A percentile compares a stretch with the other conserved stretches of the same genome.
These are phyloP conservation scores for Amniculicola lignicola DNA, from an alignment of 495 filamentous ascomycete genomes.

Conservation along the genomic window DNA sequence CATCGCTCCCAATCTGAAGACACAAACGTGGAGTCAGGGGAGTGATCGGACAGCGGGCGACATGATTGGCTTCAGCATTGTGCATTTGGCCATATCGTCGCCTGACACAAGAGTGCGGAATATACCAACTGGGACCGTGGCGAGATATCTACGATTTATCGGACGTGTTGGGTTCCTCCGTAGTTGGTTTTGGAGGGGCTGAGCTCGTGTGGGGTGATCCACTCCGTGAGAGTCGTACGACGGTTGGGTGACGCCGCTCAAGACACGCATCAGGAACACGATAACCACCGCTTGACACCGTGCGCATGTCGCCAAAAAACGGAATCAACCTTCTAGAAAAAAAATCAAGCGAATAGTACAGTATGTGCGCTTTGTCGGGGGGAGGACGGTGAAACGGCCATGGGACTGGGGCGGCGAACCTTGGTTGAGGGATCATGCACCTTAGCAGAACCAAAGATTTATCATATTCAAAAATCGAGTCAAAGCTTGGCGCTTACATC, in stretches of 20 bases:
- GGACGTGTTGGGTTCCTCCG: background rate
- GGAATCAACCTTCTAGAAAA: too few relatives aligned
- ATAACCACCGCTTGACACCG: too few relatives aligned
- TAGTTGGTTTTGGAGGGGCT: background rate
- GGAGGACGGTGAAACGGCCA: too few relatives aligned
- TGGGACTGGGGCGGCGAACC: background rate
- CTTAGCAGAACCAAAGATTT: background rate
- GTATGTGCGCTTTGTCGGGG: too few relatives aligned
- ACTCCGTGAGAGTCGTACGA: slow-evolving; percentile 11
- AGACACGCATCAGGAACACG: too few relatives aligned
- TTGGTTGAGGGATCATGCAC: background rate
- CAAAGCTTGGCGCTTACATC: too few relatives aligned
- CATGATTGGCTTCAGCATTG: background rate
- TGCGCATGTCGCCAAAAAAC: too few relatives aligned
- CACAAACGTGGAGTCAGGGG: background rate
- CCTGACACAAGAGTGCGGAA: slow-evolving; percentile 1
- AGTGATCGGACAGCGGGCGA: background rate
- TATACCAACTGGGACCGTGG: background rate
- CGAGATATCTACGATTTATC: slow-evolving; percentile 1
- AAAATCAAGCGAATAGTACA: too few relatives aligned
- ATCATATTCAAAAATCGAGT: too few relatives aligned
- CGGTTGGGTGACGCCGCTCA: too few relatives aligned
- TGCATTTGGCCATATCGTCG: background rate
- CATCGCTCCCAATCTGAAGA: background rate
- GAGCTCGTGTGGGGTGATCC: slow-evolving; percentile 13